These are phyloP conservation scores for Marasmius tenuissimus DNA, from an alignment of 1,284 basidiomycete genomes.

Conservation along the genomic window DNA sequence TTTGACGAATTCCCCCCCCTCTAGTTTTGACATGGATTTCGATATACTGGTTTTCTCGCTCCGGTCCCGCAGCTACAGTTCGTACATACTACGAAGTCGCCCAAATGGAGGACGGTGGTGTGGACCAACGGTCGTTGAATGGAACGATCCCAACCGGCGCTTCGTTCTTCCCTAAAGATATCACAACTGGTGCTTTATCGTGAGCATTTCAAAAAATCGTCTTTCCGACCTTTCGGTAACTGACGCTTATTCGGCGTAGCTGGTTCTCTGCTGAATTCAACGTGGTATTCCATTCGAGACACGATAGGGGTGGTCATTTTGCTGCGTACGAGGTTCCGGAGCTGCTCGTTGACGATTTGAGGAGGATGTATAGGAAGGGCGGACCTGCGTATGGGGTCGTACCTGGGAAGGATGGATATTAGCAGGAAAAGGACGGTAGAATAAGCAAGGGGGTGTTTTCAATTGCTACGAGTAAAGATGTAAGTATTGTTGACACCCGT, in stretches of 20 bases:
- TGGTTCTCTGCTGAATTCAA: not conserved
- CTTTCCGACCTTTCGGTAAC: not conserved
- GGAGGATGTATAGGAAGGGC: slow-evolving; percentile 8
- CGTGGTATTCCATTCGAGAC: slow-evolving; percentile 5
- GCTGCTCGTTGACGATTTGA: slow-evolving; percentile 3
- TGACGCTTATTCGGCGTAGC: not conserved
- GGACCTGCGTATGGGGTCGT: slow-evolving; percentile 10
- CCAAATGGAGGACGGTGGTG: not conserved
- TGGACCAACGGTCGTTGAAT: not conserved
- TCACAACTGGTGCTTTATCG: not conserved
- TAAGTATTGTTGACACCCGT: too few relatives aligned
- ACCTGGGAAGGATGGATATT: not conserved
- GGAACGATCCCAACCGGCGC: slow-evolving; percentile 29
- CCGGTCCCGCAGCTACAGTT: slow-evolving; percentile 36
- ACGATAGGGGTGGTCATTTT: slow-evolving; percentile 10
- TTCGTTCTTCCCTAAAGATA: slow-evolving; percentile 32
- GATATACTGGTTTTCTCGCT: slow-evolving; percentile 38
- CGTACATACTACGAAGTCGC: slow-evolving; percentile 37
- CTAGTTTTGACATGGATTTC: slow-evolving; percentile 40
- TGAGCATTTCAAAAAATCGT: not conserved
- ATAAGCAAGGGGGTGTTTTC: too few relatives aligned
- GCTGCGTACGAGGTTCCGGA: slow-evolving; percentile 11
- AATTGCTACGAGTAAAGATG: too few relatives aligned
- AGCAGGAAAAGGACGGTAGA: too few relatives aligned
- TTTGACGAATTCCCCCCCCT: not conserved